These are phyloP conservation scores for Trichoderma cornu-damae DNA, from an alignment of 2,329 filamentous ascomycete species.

Conservation along the genomic window DNA sequence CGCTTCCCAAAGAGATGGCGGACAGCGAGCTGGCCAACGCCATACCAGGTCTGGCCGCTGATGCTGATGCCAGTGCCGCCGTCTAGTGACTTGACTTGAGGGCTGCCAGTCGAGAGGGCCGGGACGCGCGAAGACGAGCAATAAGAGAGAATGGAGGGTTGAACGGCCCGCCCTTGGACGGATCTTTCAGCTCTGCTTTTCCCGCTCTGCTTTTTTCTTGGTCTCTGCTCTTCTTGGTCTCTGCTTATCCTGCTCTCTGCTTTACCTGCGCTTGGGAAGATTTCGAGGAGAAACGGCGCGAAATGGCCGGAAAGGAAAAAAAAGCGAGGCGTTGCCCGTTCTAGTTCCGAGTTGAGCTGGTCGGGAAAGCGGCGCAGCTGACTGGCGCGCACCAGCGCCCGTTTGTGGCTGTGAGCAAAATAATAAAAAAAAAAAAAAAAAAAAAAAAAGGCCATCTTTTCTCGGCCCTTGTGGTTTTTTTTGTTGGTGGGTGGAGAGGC, in stretches of 20 bases:
- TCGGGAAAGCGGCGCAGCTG: conserved; percentile 15
- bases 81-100: not conserved
- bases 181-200: no score
- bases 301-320: no score
- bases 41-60: conserved; percentile 21
- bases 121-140: no score
- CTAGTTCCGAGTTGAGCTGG: not conserved
- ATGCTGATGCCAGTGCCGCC: not conserved
- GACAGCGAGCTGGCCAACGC: conserved; percentile 14
- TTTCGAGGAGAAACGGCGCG: not conserved
- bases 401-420: conserved; percentile 12
- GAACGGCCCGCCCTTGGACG: no score
- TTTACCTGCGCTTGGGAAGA: no score
- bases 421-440: no score
- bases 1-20: conserved; percentile 10
- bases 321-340: not conserved
- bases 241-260: no score
- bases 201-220: no score
- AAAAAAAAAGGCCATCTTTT: conserved; percentile 8
- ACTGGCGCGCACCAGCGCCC: conserved; percentile 10
- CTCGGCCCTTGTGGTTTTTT: not conserved
- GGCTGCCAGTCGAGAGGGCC: no score
- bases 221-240: no score
- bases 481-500: not conserved
- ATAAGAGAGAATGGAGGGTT: no score